These are phyloP conservation scores for Pugionium dolabratum DNA, from an alignment of 345 rosid species.

Conservation along the genomic window DNA sequence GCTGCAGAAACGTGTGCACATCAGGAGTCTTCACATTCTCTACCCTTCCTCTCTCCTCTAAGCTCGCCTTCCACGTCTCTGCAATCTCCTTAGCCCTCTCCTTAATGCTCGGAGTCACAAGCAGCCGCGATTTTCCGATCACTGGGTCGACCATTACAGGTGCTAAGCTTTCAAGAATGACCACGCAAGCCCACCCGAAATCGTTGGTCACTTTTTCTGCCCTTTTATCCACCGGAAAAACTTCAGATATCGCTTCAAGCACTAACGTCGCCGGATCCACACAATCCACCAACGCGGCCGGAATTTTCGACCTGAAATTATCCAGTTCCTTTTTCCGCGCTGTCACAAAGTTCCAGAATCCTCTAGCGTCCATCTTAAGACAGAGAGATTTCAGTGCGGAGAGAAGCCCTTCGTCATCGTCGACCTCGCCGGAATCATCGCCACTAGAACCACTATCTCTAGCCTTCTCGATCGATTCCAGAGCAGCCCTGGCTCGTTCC, in stretches of 20 bases:
- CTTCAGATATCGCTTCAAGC: constrained; percentile 84
- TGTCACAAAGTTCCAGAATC: constrained; percentile 76
- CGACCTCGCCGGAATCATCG: constrained; percentile 71
- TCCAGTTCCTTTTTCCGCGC: constrained; percentile 80
- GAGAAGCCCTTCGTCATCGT: constrained; percentile 60
- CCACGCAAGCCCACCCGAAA: constrained; percentile 95
- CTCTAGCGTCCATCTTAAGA: constrained; percentile 68
- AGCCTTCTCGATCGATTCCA: constrained; percentile 43
- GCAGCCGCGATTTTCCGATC: constrained; percentile 71
- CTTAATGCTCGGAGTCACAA: constrained; percentile 75
- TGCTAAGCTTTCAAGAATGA: constrained; percentile 80
- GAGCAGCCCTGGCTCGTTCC: constrained; percentile 52
- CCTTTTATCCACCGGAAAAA: constrained; percentile 83
- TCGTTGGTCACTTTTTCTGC: constrained; percentile 54
- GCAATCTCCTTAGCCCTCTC: constrained; percentile 79
- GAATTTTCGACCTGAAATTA: constrained; percentile 59
- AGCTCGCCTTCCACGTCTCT: constrained; percentile 85
- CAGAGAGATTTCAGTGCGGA: constrained; percentile 53
- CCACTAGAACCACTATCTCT: constrained; percentile 26
- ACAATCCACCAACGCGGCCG: constrained; percentile 68
- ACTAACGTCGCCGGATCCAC: constrained; percentile 90
- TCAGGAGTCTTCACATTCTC: constrained; percentile 96
- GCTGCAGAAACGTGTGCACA: constrained; percentile 96
- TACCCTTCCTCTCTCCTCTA: constrained; percentile 89
- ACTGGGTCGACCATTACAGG: constrained; percentile 90